These are phyloP conservation scores for Colletotrichum lini DNA, from an alignment of 2,329 filamentous ascomycete species.

Conservation along the genomic window DNA sequence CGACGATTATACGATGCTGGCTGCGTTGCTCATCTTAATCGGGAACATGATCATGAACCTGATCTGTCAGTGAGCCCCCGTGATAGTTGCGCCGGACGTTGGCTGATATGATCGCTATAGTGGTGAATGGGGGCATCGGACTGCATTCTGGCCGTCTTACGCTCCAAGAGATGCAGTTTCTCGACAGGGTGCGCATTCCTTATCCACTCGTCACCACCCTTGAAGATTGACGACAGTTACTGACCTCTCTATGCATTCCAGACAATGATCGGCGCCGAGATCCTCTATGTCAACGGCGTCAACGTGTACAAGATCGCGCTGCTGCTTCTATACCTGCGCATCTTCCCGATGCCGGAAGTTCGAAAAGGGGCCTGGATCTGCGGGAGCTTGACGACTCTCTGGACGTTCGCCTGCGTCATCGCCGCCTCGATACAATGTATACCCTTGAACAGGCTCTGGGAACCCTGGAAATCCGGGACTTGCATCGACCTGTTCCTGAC, in stretches of 20 bases:
- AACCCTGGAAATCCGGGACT: constrained; percentile 34
- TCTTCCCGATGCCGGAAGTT: constrained; percentile 54
- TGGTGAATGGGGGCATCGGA: constrained; percentile 32
- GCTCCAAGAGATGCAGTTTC: constrained; percentile 30
- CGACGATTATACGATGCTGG: constrained; percentile 39
- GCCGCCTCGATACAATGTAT: constrained; percentile 35
- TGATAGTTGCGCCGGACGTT: fast-evolving
- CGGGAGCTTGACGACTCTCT: constrained; percentile 21
- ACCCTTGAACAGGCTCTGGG: constrained; percentile 31
- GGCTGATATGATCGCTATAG: constrained; percentile 4
- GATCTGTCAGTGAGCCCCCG: constrained; percentile 11
- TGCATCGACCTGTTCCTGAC: constrained; percentile 39
- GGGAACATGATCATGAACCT: constrained; percentile 39
- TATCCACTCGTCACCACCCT: no score
- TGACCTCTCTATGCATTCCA: background rate
- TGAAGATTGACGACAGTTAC: background rate
- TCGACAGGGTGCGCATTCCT: constrained; percentile 21
- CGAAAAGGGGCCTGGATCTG: constrained; percentile 42
- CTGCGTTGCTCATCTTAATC: constrained; percentile 18
- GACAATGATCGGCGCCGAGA: constrained; percentile 38
- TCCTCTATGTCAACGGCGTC: constrained; percentile 40
- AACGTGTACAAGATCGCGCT: constrained; percentile 54
- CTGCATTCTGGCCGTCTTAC: constrained; percentile 34
- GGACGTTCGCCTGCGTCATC: constrained; percentile 36
- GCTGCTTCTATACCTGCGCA: constrained; percentile 58